Evolutionary conservation across 257 asterid species (phyloP), one percentile per base, ranked within the genome.

Genomic region (Thymus quinquecostatus): DNA sequence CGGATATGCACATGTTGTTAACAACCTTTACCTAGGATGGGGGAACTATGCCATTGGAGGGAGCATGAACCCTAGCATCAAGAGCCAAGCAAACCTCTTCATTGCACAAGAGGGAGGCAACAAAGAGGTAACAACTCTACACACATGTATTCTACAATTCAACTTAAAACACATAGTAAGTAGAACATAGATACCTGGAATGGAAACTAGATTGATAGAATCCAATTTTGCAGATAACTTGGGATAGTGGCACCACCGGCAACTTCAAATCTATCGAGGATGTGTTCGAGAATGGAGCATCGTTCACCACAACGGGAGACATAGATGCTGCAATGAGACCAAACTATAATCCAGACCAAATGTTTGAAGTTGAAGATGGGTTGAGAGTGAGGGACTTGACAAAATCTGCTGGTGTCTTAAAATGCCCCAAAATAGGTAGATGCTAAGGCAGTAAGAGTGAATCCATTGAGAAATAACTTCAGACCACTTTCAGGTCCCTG

Each of bases 1-100:
- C 36, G 98, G 96, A 63, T 92, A 89, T 40, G 92, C 98, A n/a
- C 98, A 92, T 28, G 96, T 92, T 27, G 98, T 86, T 1, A 92
- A 92, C 85, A 92, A 88, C 69, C 77, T 88, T 7, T 92, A 92
- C 77, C 77, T 71, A 21, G 96, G 96, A 27, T 92, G 98, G 98
- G 98, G 96, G 10, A 54, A 56, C 41, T 92, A 92, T 49, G 98
- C 98, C 53, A 83, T 92, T 57, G 98, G 98, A 64, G 98, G 96
- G 66, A 89, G 88, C 84, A 89, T 89, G 96, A 87, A 78, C 62
- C 98, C 98, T 9, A 89, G 87, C 72, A 75, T 92, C 59, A 92
- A 88, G 82, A 92, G 96, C 75, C 96, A 89, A 79, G 86, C 89
- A 50, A 92, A 92, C 79, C 90, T 89, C 69, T 92, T 92, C 74